Evolutionary conservation across 371 early-diverging fungal species (phyloP), one percentile per base, ranked within the genome.

Genomic region (Apophysomyces elegans): DNA sequence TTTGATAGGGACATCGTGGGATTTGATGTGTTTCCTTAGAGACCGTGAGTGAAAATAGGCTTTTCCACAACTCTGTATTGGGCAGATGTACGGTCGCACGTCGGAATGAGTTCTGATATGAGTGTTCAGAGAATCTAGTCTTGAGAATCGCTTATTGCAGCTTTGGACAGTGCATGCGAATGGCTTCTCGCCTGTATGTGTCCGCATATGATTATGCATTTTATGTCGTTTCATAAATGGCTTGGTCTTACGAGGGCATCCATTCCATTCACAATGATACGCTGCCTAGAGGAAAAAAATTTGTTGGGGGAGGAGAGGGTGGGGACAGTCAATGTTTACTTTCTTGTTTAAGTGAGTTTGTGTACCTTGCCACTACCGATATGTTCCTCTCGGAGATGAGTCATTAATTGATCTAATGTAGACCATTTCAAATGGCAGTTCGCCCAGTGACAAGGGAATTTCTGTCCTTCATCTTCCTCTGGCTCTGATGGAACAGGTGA

Each of bases 201-300:
- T 91, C 36, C 95, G 90, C 71, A 90, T 69, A 68, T 95, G 95
- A 70, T 93, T 91, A 57, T 83, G 86, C 83, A 93, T 89, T 73
- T 92, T 91, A 79, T 94, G 95, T 1, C 95, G 80, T 71, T 94
- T 93, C 41, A 89, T 77, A 72, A 93, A 94, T 8, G 93, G 91
- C 68, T 84, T 83, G 61, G 79, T 75, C 59, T 78, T 70, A 39
- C 95, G 86, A 32, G 81, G 79, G 68, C 95, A 94, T 38, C 83
- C 86, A 38, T 79, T 78, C 95, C 95, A 94, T 60, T 83, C 78
- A 71, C 95, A 94, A 38, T 76, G 73, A 72, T 94, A 94, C 37
- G 83, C 82, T 37, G 88, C 78, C 77, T 86, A 66, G 44, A 26
- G 35, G 14, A 54, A 43, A 16, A 54, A 9, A 59, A 1, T 1